phyloP scores from a whole-genome alignment of 129 eudicot genomes.

The Heracleum sosnowskyi region DNA sequence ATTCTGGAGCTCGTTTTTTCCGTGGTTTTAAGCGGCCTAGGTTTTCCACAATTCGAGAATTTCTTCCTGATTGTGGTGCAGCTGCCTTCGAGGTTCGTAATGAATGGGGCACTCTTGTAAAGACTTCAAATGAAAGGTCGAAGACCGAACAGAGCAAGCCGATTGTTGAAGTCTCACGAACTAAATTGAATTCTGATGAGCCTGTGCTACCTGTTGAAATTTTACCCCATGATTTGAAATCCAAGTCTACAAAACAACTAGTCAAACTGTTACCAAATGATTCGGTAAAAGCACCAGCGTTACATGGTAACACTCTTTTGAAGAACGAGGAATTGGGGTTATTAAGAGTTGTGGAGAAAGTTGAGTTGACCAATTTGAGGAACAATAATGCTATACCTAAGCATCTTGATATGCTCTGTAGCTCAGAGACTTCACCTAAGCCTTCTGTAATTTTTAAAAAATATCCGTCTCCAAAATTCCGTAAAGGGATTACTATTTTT shows the following conservation, averaged over 20 bases:
- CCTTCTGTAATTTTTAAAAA: neutral
- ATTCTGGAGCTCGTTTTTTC: neutral
- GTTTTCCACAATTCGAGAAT: neutral
- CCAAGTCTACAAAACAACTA: too few species aligned
- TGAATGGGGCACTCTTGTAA: neutral
- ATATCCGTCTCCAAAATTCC: neutral
- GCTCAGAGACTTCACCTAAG: neutral
- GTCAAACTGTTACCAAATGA: too few species aligned
- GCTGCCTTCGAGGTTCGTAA: neutral
- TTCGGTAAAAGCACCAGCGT: too few species aligned
- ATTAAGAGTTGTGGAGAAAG: neutral
- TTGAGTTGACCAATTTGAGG: neutral
- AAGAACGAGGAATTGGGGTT: neutral
- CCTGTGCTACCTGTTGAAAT: too few species aligned
- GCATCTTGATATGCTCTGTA: neutral
- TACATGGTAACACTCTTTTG: too few species aligned
- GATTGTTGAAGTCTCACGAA: neutral
- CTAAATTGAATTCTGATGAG: too few species aligned
- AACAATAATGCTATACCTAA: neutral
- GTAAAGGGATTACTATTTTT: neutral
- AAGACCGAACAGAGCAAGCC: neutral
- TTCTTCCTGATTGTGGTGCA: neutral
- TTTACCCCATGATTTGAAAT: too few species aligned
- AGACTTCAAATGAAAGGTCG: neutral
- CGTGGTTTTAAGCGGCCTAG: neutral